Evolutionary conservation across 2,329 filamentous ascomycete species (phyloP), one percentile per base, ranked within the genome.

Genomic region (Apiospora koreana): DNA sequence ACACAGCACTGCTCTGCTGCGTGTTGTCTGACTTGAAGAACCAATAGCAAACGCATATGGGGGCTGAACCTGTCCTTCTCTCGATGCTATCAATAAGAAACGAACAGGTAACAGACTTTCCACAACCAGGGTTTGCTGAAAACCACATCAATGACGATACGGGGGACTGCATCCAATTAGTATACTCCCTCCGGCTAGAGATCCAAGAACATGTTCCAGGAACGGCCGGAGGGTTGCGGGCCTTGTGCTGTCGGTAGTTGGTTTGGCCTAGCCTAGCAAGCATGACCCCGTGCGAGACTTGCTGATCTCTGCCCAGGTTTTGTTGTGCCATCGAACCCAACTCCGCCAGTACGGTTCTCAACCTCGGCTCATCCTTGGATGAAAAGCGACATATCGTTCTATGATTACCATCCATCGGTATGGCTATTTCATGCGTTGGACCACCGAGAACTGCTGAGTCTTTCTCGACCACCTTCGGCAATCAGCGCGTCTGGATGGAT

Each of bases 21-120:
- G 35, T 54, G 18, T 70, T 72, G 21, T 72, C 73, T 5, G 70
- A 70, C 28, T 74, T 74, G 68, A 74, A 73, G 23, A 73, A 73
- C 50, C 73, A 74, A 38, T 74, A 74, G 23, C 70, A 76, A 7
- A 75, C 54, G 2, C 3, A 25, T 23, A 14, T 6, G 8, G 31
- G 12, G 14, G 3, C 43, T 71, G 35, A 58, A 21, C 46, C 41
- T 67, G 5, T 45, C 67, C 9, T 21, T 28, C 7, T 43, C 48
- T 67, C 25, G 12, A 73, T 42, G 18, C 75, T 65, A 41, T 73
- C 71, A 14, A 74, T 31, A 10, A 71, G 65, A 45, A 69, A 74
- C 2, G 70, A 72, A 2, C 64, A 50, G 4, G 73, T 45, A 1
- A 73, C 72, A 0, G 73, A 73, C 31, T 73, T 74, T 3, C 72